Percentiles rank a stretch among this genome's conserved stretches.
These are phyloP conservation scores for Eimeria tenella DNA, from an alignment of 169 alveolate genomes.

Conservation along the genomic window DNA sequence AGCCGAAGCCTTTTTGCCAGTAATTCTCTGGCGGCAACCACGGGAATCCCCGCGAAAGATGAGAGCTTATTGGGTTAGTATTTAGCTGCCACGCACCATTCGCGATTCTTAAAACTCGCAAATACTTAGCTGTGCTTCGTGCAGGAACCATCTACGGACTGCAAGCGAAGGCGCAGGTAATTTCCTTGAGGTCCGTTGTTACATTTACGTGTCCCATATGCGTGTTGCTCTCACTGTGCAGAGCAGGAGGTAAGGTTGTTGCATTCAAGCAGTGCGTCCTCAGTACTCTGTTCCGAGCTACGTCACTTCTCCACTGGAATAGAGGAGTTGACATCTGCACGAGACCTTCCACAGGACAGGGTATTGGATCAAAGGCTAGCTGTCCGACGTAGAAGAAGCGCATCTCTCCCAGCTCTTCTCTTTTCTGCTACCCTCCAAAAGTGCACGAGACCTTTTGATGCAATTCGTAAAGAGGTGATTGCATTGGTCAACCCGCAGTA, in stretches of 20 bases:
- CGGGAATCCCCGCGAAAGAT: neutral
- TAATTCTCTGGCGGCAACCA: neutral
- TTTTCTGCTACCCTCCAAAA: slow-evolving; percentile 78
- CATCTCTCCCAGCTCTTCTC: slow-evolving; percentile 76
- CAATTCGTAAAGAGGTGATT: slow-evolving; percentile 66
- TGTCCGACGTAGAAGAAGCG: slow-evolving; percentile 3
- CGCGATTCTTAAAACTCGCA: too few species aligned
- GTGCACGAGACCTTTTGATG: slow-evolving; percentile 69
- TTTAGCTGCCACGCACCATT: too few species aligned
- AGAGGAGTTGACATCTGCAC: slow-evolving; percentile 8
- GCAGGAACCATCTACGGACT: neutral
- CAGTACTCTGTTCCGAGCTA: neutral
- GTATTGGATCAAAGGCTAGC: neutral
- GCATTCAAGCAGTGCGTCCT: slow-evolving; percentile 65
- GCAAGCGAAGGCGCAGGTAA: too few species aligned
- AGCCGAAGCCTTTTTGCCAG: slow-evolving; percentile 5
- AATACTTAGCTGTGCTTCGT: too few species aligned
- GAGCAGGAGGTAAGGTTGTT: slow-evolving; percentile 9
- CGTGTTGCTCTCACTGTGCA: slow-evolving; percentile 11
- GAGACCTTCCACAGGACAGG: neutral
- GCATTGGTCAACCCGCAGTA: neutral
- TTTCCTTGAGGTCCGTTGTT: neutral
- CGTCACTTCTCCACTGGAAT: slow-evolving; percentile 35
- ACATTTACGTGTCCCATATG: neutral
- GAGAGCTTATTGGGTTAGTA: too few species aligned